phyloP scores from a whole-genome alignment of 164 flowering plant genomes.

The Vitis cinerea region DNA sequence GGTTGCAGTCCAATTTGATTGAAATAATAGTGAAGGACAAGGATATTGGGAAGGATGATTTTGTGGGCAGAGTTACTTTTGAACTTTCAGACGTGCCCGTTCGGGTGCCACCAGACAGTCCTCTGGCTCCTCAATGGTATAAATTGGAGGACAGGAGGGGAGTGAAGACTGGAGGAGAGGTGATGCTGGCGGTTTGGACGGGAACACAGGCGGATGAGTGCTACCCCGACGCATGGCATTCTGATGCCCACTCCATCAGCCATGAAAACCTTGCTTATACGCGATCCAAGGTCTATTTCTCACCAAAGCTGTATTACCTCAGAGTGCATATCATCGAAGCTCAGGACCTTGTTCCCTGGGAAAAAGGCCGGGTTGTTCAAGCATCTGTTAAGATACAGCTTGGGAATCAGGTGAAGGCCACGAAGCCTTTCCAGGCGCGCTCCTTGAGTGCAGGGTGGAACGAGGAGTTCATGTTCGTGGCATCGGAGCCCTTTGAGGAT shows the following conservation, averaged over 20 bases:
- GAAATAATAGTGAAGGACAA: slow-evolving; percentile 72
- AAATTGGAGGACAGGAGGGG: slow-evolving; percentile 64
- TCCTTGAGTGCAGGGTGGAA: slow-evolving; percentile 56
- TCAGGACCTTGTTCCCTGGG: slow-evolving; percentile 65
- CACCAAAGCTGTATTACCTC: slow-evolving; percentile 79
- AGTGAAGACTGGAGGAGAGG: slow-evolving; percentile 53
- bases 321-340: slow-evolving; percentile 71
- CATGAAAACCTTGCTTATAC: slow-evolving; percentile 47
- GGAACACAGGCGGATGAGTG: slow-evolving; percentile 97
- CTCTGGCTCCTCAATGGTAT: slow-evolving; percentile 91
- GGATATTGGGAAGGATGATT: slow-evolving; percentile 73
- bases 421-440: slow-evolving; percentile 26
- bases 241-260: slow-evolving; percentile 60
- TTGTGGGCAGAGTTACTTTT: slow-evolving; percentile 56
- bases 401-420: slow-evolving; percentile 46
- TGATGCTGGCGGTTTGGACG: slow-evolving; percentile 91
- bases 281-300: slow-evolving; percentile 78
- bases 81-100: slow-evolving; percentile 66
- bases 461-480: slow-evolving; percentile 84
- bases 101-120: slow-evolving; percentile 89
- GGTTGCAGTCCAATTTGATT: slow-evolving; percentile 51
- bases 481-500: slow-evolving; percentile 76
- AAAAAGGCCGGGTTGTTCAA: slow-evolving; percentile 37
- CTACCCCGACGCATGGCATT: slow-evolving; percentile 82
- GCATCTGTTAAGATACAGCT: slow-evolving; percentile 51